A percentile compares a stretch with the other conserved stretches of the same genome.
These are phyloP conservation scores for Aspergillus phoenicis DNA, from an alignment of 2,329 filamentous ascomycete species.

Conservation along the genomic window DNA sequence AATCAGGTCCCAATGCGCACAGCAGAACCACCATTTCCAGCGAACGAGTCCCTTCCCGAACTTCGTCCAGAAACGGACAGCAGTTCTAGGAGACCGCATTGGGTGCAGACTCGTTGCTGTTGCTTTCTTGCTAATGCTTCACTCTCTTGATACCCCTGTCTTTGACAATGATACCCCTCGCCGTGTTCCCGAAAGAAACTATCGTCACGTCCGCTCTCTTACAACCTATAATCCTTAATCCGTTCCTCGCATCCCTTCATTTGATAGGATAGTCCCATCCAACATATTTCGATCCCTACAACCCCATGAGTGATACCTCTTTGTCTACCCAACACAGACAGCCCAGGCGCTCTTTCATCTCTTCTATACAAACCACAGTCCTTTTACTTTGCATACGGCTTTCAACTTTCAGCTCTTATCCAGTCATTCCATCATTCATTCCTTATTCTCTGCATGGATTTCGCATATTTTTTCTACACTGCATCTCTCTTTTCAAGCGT, in stretches of 20 bases:
- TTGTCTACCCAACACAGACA: neutral
- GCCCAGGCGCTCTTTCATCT: neutral
- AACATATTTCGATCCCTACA: neutral
- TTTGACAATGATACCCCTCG: neutral
- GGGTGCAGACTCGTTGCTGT: conserved; percentile 31
- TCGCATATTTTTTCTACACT: neutral
- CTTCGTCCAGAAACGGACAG: neutral
- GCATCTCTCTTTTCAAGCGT: neutral
- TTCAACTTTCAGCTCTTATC: neutral
- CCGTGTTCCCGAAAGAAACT: neutral
- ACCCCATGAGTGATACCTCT: neutral
- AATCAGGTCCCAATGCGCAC: conserved; percentile 15
- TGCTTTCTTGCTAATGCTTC: conserved; percentile 9
- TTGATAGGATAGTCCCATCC: neutral
- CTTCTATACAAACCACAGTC: neutral
- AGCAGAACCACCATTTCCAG: neutral
- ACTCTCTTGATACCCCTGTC: neutral
- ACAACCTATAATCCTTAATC: neutral
- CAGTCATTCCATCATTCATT: neutral
- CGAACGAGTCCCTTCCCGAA: neutral
- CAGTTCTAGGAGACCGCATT: conserved; percentile 18
- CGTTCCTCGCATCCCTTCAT: neutral
- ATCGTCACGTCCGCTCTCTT: neutral
- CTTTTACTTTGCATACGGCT: neutral
- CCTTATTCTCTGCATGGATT: neutral